These are phyloP conservation scores for Fusarium sp. DNA, from an alignment of 2,329 filamentous ascomycete genomes.

Conservation along the genomic window DNA sequence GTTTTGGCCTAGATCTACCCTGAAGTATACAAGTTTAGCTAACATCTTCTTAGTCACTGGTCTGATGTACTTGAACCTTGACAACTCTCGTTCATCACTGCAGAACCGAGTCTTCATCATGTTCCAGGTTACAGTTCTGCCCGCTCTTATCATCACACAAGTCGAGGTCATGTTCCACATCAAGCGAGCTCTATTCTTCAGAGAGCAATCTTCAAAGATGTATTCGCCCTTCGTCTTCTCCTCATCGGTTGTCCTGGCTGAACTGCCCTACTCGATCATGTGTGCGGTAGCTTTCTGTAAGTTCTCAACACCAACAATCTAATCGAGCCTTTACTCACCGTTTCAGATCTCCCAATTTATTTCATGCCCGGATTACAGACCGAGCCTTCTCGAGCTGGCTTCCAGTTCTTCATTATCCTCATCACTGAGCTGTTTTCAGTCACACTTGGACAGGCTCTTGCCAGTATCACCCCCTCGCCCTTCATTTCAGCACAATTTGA, in stretches of 20 bases:
- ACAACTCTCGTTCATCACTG: slow-evolving; percentile 77
- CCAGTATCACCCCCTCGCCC: slow-evolving; percentile 78
- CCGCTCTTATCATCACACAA: slow-evolving; percentile 83
- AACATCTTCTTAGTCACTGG: slow-evolving; percentile 65
- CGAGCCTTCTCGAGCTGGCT: slow-evolving; percentile 74
- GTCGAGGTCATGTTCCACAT: slow-evolving; percentile 84
- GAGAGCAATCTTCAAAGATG: slow-evolving; percentile 86
- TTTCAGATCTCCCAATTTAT: slow-evolving; percentile 74
- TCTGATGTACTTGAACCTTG: slow-evolving; percentile 80
- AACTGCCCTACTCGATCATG: slow-evolving; percentile 84
- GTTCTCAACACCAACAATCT: background rate
- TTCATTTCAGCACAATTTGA: slow-evolving; percentile 84
- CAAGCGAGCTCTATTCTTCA: slow-evolving; percentile 83
- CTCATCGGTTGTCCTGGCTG: slow-evolving; percentile 79
- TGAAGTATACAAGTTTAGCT: background rate
- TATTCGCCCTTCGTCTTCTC: slow-evolving; percentile 85
- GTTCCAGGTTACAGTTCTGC: slow-evolving; percentile 88
- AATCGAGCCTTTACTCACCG: background rate
- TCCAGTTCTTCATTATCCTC: slow-evolving; percentile 86
- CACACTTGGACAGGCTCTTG: slow-evolving; percentile 79
- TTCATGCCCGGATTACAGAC: slow-evolving; percentile 80
- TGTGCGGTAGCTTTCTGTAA: slow-evolving; percentile 79
- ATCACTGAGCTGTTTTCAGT: slow-evolving; percentile 87
- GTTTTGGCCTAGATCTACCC: background rate
- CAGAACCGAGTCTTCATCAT: slow-evolving; percentile 91